A percentile compares a stretch with the other conserved stretches of the same genome.
Evolutionary conservation across 768 basidiomycete genomes (phyloP).

Genomic region (Tulasnella sp.): DNA sequence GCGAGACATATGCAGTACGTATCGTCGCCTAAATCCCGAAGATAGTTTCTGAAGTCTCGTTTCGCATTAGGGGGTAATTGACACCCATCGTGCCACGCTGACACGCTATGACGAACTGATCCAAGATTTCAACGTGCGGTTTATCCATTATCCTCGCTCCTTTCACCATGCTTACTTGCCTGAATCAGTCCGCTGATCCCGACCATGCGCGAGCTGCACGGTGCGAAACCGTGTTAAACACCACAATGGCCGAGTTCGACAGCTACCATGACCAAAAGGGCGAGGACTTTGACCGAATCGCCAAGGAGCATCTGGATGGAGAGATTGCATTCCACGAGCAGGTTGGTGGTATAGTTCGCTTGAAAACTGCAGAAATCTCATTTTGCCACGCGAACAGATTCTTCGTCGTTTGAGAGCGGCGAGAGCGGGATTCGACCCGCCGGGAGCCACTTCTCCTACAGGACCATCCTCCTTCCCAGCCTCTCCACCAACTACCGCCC

Average conservation of each 20-base stretch:
- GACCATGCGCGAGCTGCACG: slow-evolving; percentile 65
- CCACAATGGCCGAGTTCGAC: slow-evolving; percentile 84
- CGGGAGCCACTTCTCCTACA: slow-evolving; percentile 28
- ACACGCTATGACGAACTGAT: slow-evolving; percentile 58
- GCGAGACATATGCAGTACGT: slow-evolving; percentile 62
- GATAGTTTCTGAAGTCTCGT: slow-evolving; percentile 9
- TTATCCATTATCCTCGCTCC: not conserved
- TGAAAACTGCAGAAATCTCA: not conserved
- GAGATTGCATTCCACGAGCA: slow-evolving; percentile 75
- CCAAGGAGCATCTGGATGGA: slow-evolving; percentile 68
- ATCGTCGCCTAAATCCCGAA: not conserved
- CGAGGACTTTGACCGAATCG: slow-evolving; percentile 59
- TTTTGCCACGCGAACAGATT: not conserved
- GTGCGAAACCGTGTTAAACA: slow-evolving; percentile 84
- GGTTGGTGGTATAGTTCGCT: slow-evolving; percentile 36
- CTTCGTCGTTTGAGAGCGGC: slow-evolving; percentile 54
- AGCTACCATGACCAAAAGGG: slow-evolving; percentile 68
- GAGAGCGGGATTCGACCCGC: slow-evolving; percentile 50
- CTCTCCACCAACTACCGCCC: not conserved
- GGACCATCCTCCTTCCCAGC: not conserved
- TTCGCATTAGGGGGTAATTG: slow-evolving; percentile 55
- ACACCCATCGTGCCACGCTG: slow-evolving; percentile 69
- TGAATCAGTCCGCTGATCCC: not conserved
- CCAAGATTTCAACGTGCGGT: slow-evolving; percentile 39
- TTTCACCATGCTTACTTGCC: slow-evolving; percentile 22